Percentiles rank a stretch among this genome's conserved stretches.
Conservation (phyloP, 176 grass and related monocot species). For the Phoenix dactylifera region DNA sequence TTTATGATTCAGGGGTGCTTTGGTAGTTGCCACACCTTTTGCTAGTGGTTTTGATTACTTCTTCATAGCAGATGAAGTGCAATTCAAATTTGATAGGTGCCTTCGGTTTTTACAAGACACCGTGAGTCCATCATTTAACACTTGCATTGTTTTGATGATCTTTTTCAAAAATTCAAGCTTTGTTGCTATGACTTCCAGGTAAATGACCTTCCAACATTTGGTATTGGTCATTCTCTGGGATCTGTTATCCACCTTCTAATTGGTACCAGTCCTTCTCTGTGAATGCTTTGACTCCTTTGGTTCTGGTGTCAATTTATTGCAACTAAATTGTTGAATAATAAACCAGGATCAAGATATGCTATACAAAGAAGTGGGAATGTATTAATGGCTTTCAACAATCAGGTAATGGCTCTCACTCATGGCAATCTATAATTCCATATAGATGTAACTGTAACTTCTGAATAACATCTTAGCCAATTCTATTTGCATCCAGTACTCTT, state of each 20-base stretch:
- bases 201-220: constrained; percentile 86
- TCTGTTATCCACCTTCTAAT: constrained; percentile 86
- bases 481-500: too few relatives aligned
- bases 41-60: constrained; percentile 94
- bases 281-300: too few relatives aligned
- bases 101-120: constrained; percentile 59
- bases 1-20: constrained; percentile 52
- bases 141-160: neutral
- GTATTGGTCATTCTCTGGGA: constrained; percentile 88
- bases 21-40: constrained; percentile 88
- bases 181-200: constrained; percentile 26
- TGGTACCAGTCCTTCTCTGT: constrained; percentile 27
- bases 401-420: constrained; percentile 31
- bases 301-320: too few relatives aligned
- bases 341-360: constrained; percentile 86
- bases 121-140: constrained; percentile 36
- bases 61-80: constrained; percentile 82
- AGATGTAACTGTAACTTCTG: neutral
- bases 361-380: constrained; percentile 82
- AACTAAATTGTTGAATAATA: constrained; percentile 7
- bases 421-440: neutral
- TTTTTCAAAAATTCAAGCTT: neutral
- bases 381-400: constrained; percentile 94
- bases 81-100: constrained; percentile 95
- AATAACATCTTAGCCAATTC: too few relatives aligned